Conservation (phyloP, 1,139 yeast genomes). For the Kazachstania sp. region DNA sequence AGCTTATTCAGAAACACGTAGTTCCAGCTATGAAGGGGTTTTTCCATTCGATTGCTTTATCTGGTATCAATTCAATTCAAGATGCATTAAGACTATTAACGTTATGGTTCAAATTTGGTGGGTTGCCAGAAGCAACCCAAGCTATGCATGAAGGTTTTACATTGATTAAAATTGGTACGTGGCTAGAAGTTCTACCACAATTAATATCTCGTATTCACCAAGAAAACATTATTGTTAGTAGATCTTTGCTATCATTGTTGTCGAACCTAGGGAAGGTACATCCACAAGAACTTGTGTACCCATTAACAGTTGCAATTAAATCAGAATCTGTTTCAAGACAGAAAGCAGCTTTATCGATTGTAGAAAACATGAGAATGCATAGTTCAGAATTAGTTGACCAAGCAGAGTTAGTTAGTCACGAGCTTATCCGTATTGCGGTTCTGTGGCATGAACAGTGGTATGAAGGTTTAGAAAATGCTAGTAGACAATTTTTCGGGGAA, state of each 20-base stretch:
- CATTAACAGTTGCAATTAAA: constrained; percentile 91
- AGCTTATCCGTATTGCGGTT: constrained; percentile 88
- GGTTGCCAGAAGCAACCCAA: constrained; percentile 79
- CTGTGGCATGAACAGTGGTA: constrained; percentile 98
- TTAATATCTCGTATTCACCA: constrained; percentile 94
- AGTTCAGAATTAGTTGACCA: constrained; percentile 81
- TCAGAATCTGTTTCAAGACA: constrained; percentile 86
- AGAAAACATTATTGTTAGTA: constrained; percentile 77
- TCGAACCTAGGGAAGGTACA: constrained; percentile 90
- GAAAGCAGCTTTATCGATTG: constrained; percentile 82
- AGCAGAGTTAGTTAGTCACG: constrained; percentile 89
- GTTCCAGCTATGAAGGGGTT: constrained; percentile 93
- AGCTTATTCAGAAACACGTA: constrained; percentile 73
- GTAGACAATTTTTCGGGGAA: constrained; percentile 87
- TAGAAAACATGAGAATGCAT: constrained; percentile 86
- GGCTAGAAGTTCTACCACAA: constrained; percentile 95
- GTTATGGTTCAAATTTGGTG: constrained; percentile 94
- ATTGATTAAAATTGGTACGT: constrained; percentile 82
- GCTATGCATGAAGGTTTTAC: constrained; percentile 89
- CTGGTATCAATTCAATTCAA: constrained; percentile 79
- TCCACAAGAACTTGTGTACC: constrained; percentile 94
- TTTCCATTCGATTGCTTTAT: constrained; percentile 86
- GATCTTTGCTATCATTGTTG: constrained; percentile 68
- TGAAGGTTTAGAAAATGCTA: constrained; percentile 95
- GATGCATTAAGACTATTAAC: constrained; percentile 86